Conservation (phyloP, 73 alveolate genomes). For the Halteria grandinella region DNA sequence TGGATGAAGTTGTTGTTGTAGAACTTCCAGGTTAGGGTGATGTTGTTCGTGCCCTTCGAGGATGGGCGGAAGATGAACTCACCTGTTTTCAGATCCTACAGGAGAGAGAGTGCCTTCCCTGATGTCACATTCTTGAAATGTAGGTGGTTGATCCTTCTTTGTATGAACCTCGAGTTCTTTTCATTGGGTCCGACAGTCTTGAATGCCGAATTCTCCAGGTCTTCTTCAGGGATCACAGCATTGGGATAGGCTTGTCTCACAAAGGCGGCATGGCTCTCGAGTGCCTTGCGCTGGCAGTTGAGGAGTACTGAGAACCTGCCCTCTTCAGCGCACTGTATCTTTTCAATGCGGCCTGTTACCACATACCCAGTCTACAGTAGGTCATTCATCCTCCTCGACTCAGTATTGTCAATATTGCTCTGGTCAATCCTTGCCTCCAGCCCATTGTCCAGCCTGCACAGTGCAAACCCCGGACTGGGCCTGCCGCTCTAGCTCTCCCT, state of each 20-base stretch:
- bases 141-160: slow-evolving; percentile 88
- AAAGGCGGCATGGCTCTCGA: slow-evolving; percentile 71
- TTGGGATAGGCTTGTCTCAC: slow-evolving; percentile 50
- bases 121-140: slow-evolving; percentile 83
- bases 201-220: slow-evolving; percentile 65
- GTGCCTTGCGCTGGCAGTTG: slow-evolving; percentile 68
- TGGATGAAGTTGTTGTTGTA: slow-evolving; percentile 83
- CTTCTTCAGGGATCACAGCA: slow-evolving; percentile 69
- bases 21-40: slow-evolving; percentile 93
- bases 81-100: slow-evolving; percentile 85
- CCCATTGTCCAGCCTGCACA: slow-evolving; percentile 82
- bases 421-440: slow-evolving; percentile 73
- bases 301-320: slow-evolving; percentile 58
- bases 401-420: slow-evolving; percentile 65
- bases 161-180: slow-evolving; percentile 60
- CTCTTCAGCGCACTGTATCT: slow-evolving; percentile 40
- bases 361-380: slow-evolving; percentile 49
- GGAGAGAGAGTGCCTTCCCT: slow-evolving; percentile 75
- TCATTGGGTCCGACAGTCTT: slow-evolving; percentile 52
- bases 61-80: slow-evolving; percentile 93
- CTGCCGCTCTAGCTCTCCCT: slow-evolving; percentile 57
- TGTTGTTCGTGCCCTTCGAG: slow-evolving; percentile 81
- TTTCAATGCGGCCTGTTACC: slow-evolving; percentile 50
- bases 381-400: slow-evolving; percentile 59
- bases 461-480: slow-evolving; percentile 43